Evolutionary conservation across 768 basidiomycete species (phyloP).

Genomic region (Lactarius hatsudake): DNA sequence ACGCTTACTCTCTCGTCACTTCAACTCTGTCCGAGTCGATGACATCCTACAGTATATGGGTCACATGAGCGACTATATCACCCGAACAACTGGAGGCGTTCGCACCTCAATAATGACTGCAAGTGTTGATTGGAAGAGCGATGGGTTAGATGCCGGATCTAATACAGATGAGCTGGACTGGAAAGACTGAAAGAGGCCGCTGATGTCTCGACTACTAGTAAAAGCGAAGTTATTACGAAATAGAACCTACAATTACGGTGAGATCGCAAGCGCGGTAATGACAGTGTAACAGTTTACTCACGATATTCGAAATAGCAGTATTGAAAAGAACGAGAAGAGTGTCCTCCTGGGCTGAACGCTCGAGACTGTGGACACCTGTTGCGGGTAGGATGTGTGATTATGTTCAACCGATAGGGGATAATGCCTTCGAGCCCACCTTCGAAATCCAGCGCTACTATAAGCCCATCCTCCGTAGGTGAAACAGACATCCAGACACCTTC

Average conservation of each 20-base stretch:
- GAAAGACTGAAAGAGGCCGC: constrained; percentile 58
- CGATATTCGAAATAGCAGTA: constrained; percentile 43
- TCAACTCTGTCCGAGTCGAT: constrained; percentile 58
- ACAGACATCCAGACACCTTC: constrained; percentile 68
- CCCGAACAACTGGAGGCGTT: background rate
- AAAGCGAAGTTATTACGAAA: constrained; percentile 65
- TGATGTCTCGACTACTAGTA: constrained; percentile 47
- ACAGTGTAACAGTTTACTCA: constrained; percentile 23
- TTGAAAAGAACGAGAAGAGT: background rate
- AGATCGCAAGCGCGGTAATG: background rate
- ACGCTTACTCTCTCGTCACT: constrained; percentile 52
- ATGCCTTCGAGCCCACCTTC: constrained; percentile 41
- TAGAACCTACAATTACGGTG: constrained; percentile 42
- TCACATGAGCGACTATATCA: background rate
- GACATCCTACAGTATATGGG: constrained; percentile 45
- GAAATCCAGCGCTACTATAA: constrained; percentile 61
- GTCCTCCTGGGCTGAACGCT: constrained; percentile 56
- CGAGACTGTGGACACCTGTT: constrained; percentile 58
- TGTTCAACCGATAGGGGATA: background rate
- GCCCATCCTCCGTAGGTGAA: constrained; percentile 50
- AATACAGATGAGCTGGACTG: constrained; percentile 54
- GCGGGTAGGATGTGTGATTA: background rate
- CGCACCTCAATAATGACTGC: constrained; percentile 60
- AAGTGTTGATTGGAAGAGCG: constrained; percentile 54
- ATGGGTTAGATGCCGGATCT: constrained; percentile 56